Percentiles rank a stretch among this genome's conserved stretches.
Evolutionary conservation across 192 early-diverging fungal genomes (phyloP).

Genomic region (Backusella circina): DNA sequence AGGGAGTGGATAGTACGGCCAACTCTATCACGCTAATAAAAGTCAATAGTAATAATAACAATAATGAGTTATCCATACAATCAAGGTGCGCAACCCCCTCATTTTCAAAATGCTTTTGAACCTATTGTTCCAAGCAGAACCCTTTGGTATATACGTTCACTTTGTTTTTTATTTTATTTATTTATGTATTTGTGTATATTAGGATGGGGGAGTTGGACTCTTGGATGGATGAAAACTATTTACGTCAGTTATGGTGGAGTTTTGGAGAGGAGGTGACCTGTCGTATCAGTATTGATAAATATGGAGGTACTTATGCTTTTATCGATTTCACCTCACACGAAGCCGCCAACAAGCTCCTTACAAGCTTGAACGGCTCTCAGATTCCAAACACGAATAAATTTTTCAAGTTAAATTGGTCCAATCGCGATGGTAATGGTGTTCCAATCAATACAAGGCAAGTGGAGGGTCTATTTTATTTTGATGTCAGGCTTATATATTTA

Average conservation of each 20-base stretch:
- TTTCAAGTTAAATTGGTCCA: slow-evolving; percentile 15
- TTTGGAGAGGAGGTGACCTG: slow-evolving; percentile 12
- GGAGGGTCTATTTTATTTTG: neutral
- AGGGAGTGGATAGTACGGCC: neutral
- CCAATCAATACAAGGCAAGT: neutral
- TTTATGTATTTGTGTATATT: neutral
- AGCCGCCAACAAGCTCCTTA: neutral
- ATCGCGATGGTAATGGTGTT: slow-evolving; percentile 7
- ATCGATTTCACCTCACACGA: slow-evolving; percentile 11
- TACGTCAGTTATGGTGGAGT: slow-evolving; percentile 11
- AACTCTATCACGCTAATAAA: neutral
- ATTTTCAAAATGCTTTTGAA: neutral
- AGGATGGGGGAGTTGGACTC: slow-evolving; percentile 16
- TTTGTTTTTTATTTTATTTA: neutral
- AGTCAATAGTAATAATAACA: neutral
- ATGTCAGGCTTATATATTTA: neutral
- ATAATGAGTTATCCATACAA: neutral
- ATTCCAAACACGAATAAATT: slow-evolving; percentile 14
- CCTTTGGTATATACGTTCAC: neutral
- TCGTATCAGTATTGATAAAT: slow-evolving; percentile 13
- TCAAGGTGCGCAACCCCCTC: neutral
- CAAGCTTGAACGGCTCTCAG: neutral
- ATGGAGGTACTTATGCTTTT: slow-evolving; percentile 15
- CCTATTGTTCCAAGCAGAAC: neutral
- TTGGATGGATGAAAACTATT: slow-evolving; percentile 19